Percentiles rank a stretch among this genome's conserved stretches.
These are phyloP conservation scores for Fusarium tuaranense DNA, from an alignment of 2,329 filamentous ascomycete species.

Conservation along the genomic window DNA sequence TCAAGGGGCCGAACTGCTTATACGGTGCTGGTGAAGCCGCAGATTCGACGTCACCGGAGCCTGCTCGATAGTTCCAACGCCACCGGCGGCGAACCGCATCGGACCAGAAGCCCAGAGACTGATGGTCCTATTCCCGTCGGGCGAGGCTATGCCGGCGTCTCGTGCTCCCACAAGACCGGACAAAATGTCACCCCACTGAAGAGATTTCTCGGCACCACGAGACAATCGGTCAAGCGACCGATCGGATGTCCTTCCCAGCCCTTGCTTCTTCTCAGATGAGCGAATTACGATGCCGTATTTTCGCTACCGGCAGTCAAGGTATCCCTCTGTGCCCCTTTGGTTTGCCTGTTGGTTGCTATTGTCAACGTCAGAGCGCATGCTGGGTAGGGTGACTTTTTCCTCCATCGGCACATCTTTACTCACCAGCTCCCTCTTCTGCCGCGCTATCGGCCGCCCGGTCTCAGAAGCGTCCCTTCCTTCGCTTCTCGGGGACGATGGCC, in stretches of 20 bases:
- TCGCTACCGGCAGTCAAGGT: conserved; percentile 20
- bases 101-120: conserved; percentile 27
- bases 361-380: conserved; percentile 37
- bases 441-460: conserved; percentile 22
- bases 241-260: conserved; percentile 41
- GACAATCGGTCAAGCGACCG: conserved; percentile 42
- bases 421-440: conserved; percentile 27
- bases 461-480: conserved; percentile 14
- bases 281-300: conserved; percentile 31
- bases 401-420: conserved; percentile 39
- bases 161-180: conserved; percentile 37
- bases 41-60: conserved; percentile 41
- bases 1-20: conserved; percentile 40
- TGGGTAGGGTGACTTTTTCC: conserved; percentile 42
- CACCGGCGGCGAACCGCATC: conserved; percentile 40
- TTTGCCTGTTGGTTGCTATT: conserved; percentile 29
- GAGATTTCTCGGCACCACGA: conserved; percentile 46
- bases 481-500: conserved; percentile 30
- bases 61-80: conserved; percentile 40
- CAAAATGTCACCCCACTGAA: conserved; percentile 45
- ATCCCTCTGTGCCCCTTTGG: conserved; percentile 25
- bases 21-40: conserved; percentile 38
- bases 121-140: conserved; percentile 30
- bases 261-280: conserved; percentile 32
- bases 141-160: conserved; percentile 41